phyloP scores from a whole-genome alignment of 2,329 filamentous ascomycete genomes.

The Epicoccum sorghinum region DNA sequence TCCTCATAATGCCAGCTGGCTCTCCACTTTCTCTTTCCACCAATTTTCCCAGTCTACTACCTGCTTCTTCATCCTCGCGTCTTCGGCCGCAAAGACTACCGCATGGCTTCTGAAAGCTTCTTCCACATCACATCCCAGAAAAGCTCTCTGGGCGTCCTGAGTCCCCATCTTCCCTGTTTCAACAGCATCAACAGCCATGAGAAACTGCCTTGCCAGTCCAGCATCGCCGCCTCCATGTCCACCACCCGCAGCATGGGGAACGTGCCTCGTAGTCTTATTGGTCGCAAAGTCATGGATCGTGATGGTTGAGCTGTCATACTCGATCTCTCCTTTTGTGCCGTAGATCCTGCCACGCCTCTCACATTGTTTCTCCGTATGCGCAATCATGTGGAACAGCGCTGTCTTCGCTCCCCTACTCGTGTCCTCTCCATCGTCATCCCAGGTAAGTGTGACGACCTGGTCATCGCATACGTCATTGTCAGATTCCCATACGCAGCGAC shows the following conservation, averaged over 20 bases:
- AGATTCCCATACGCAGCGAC: conserved; percentile 90
- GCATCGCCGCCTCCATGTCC: conserved; percentile 81
- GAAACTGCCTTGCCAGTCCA: conserved; percentile 81
- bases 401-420: conserved; percentile 72
- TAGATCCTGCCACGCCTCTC: conserved; percentile 85
- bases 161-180: conserved; percentile 72
- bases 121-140: conserved; percentile 82
- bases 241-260: conserved; percentile 65
- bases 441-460: conserved; percentile 84
- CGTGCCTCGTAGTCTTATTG: conserved; percentile 60
- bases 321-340: conserved; percentile 83
- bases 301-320: conserved; percentile 81
- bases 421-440: conserved; percentile 71
- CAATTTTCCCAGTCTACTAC: conserved; percentile 78
- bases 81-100: conserved; percentile 92
- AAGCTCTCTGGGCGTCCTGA: conserved; percentile 72
- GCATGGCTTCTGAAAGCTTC: conserved; percentile 90
- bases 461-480: conserved; percentile 96
- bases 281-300: conserved; percentile 74
- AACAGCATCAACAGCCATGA: conserved; percentile 79
- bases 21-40: conserved; percentile 68
- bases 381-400: conserved; percentile 92
- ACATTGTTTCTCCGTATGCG: conserved; percentile 85
- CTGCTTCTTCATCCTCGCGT: conserved; percentile 72
- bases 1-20: conserved; percentile 18